These are phyloP conservation scores for Neoboletus subvelutipes DNA, from an alignment of 768 basidiomycete genomes.

Conservation along the genomic window DNA sequence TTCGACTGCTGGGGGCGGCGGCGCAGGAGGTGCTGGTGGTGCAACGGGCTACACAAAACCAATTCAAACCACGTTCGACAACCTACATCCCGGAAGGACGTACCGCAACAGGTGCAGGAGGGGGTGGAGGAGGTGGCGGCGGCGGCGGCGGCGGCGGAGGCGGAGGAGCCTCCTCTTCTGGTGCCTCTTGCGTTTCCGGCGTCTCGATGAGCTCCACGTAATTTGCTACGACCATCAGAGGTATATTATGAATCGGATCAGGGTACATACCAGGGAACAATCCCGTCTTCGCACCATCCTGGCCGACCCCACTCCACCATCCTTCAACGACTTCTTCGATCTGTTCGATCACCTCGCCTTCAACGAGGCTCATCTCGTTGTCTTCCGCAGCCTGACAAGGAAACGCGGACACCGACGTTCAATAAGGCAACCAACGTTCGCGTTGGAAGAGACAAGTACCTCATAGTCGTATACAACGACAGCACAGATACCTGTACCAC, in stretches of 20 bases:
- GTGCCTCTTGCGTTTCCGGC: conserved; percentile 37
- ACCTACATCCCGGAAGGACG: conserved; percentile 10
- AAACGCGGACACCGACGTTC: background rate
- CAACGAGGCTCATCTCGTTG: conserved; percentile 77
- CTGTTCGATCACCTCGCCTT: conserved; percentile 80
- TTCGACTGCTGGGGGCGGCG: conserved; percentile 53
- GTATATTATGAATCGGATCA: background rate
- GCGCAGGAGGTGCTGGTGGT: conserved; percentile 35
- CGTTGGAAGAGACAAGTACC: conserved; percentile 31
- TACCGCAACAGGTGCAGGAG: conserved; percentile 39
- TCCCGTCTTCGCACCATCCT: conserved; percentile 64
- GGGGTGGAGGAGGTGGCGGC: conserved; percentile 30
- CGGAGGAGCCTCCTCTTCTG: conserved; percentile 45
- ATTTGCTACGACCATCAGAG: conserved; percentile 53
- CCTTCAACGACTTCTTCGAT: conserved; percentile 85
- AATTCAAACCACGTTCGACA: background rate
- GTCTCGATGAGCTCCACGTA: conserved; percentile 78
- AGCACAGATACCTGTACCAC: conserved; percentile 57
- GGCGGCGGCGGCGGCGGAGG: conserved; percentile 63
- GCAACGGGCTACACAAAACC: conserved; percentile 30
- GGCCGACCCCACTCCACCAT: conserved; percentile 86
- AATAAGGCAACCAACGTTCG: background rate
- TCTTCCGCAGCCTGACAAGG: conserved; percentile 67
- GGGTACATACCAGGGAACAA: conserved; percentile 75
- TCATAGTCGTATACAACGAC: conserved; percentile 82